Conservation (phyloP, 441 rosid genomes). For the Erodium texanum region DNA sequence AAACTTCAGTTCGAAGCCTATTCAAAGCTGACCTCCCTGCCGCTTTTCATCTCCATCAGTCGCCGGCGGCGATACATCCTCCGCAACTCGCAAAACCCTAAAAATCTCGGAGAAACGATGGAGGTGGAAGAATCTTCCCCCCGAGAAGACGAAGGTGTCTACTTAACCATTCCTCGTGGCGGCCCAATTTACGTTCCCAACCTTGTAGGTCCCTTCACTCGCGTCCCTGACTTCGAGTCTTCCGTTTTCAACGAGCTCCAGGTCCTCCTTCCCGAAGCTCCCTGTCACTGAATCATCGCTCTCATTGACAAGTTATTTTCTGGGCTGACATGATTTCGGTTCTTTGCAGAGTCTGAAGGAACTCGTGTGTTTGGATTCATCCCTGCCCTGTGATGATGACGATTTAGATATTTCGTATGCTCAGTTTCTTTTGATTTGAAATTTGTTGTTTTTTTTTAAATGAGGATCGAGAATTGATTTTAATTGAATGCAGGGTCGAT, state of each 20-base stretch:
- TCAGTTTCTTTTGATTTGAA: neutral
- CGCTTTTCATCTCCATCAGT: neutral
- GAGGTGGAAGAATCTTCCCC: neutral
- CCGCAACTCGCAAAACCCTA: constrained; percentile 1
- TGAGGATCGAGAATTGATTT: neutral
- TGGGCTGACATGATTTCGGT: neutral
- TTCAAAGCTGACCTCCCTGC: too few relatives aligned
- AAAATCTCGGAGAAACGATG: neutral
- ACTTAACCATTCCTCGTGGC: constrained; percentile 33
- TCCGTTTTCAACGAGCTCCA: constrained; percentile 30
- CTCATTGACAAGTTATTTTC: neutral
- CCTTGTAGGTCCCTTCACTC: constrained; percentile 39
- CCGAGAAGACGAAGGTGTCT: constrained; percentile 8
- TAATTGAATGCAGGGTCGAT: constrained; percentile 34
- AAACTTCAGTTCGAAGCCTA: neutral
- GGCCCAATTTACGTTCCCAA: constrained; percentile 52
- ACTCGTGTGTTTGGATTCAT: constrained; percentile 31
- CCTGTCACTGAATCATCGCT: neutral
- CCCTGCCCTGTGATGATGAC: constrained; percentile 16
- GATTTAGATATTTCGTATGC: constrained; percentile 37
- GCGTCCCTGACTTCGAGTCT: constrained; percentile 41
- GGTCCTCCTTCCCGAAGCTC: constrained; percentile 16
- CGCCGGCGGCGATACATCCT: neutral
- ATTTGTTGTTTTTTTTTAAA: neutral
- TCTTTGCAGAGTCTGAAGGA: constrained; percentile 33